A percentile compares a stretch with the other conserved stretches of the same genome.
Conservation (phyloP, 768 basidiomycete genomes). For the Rubroboletus pulcherrimus region DNA sequence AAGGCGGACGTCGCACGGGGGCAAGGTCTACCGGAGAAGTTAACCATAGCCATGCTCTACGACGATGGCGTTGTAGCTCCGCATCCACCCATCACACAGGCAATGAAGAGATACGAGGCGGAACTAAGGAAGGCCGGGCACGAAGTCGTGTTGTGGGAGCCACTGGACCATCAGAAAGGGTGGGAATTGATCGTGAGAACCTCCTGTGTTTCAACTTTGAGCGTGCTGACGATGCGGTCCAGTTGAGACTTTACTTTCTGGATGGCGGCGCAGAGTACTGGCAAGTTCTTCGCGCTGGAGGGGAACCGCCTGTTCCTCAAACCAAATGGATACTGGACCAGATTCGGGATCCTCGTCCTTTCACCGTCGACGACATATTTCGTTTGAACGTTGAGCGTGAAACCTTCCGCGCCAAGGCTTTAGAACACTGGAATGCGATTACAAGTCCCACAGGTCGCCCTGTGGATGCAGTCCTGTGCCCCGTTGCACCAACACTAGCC, state of each 20-base stretch:
- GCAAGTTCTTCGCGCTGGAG: conserved; percentile 32
- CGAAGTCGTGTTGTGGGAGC: conserved; percentile 47
- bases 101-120: conserved; percentile 36
- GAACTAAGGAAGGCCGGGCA: conserved; percentile 45
- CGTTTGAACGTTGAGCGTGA: conserved; percentile 44
- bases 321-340: conserved; percentile 43
- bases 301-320: conserved; percentile 39
- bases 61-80: conserved; percentile 50
- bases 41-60: conserved; percentile 46
- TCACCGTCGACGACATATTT: conserved; percentile 41
- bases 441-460: conserved; percentile 36
- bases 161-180: conserved; percentile 40
- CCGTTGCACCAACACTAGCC: conserved; percentile 45
- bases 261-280: conserved; percentile 47
- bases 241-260: conserved; percentile 47
- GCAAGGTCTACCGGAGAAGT: conserved; percentile 35
- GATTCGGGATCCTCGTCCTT: conserved; percentile 36
- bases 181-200: conserved; percentile 45
- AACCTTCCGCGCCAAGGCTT: conserved; percentile 36
- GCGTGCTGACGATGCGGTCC: conserved; percentile 13
- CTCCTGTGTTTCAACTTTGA: neutral
- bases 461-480: conserved; percentile 47
- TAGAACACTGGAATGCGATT: conserved; percentile 45
- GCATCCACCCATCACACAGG: conserved; percentile 45
- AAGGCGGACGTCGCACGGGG: conserved; percentile 37